A percentile compares a stretch with the other conserved stretches of the same genome.
These are phyloP conservation scores for Ensete ventricosum DNA, from an alignment of 176 grass and related monocot genomes.

Conservation along the genomic window DNA sequence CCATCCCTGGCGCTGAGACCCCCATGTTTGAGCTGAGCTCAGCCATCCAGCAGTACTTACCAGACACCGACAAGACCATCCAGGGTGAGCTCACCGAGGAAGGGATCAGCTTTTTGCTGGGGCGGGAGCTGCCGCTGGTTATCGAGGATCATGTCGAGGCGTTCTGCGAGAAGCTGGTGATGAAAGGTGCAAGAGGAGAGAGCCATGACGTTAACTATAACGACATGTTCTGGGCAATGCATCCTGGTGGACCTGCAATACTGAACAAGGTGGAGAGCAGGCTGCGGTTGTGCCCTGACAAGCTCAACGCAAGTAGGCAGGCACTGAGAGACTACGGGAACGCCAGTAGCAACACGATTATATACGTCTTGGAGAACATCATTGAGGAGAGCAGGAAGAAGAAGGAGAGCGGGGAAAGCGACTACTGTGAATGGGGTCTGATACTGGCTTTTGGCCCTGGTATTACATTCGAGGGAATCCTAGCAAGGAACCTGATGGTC, in stretches of 20 bases:
- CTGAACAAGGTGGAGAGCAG: slow-evolving; percentile 53
- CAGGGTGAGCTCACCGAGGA: slow-evolving; percentile 67
- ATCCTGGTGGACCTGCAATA: slow-evolving; percentile 74
- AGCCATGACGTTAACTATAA: slow-evolving; percentile 19
- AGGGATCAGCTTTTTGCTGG: slow-evolving; percentile 79
- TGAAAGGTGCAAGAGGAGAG: slow-evolving; percentile 4
- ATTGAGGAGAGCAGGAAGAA: slow-evolving; percentile 48
- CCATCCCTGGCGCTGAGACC: slow-evolving; percentile 38
- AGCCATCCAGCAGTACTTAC: slow-evolving; percentile 66
- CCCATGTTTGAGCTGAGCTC: slow-evolving; percentile 68
- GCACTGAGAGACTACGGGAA: slow-evolving; percentile 71
- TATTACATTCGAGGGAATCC: slow-evolving; percentile 79
- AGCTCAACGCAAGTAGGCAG: slow-evolving; percentile 50
- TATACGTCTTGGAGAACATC: slow-evolving; percentile 74
- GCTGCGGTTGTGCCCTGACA: slow-evolving; percentile 32
- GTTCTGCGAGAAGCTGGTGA: slow-evolving; percentile 62
- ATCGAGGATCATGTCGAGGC: slow-evolving; percentile 60
- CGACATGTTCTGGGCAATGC: slow-evolving; percentile 78
- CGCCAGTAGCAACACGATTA: slow-evolving; percentile 69
- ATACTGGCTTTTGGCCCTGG: slow-evolving; percentile 82
- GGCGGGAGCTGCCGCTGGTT: slow-evolving; percentile 60
- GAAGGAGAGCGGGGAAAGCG: slow-evolving; percentile 27
- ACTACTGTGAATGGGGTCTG: slow-evolving; percentile 54
- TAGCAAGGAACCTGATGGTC: slow-evolving; percentile 50
- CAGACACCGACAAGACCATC: slow-evolving; percentile 62